Base-by-base conservation (phyloP, 208 protist species). In the Crithidia brevicula region DNA sequence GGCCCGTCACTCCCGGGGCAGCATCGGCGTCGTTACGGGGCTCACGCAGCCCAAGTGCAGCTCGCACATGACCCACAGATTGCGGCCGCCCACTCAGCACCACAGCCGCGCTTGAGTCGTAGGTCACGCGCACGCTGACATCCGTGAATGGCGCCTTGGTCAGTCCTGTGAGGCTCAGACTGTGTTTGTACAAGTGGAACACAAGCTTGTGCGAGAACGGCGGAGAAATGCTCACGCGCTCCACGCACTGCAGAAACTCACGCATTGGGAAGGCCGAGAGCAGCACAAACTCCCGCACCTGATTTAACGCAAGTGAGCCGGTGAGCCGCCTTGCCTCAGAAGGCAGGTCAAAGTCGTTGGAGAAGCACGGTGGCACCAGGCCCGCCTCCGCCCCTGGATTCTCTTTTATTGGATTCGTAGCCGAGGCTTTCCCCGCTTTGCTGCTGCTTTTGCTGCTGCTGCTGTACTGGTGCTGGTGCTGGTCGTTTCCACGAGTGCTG, bases 181-280 rank as follows among this genome's bases (percentile, higher is more conserved):
- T 78, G 45, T 54, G 7, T 51, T 57, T 57, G 58, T 64, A 70
- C 3, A 77, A 43, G 25, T 72, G 60, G 25, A 73, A 67, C n/a
- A 53, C 47, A 18, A 70, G 74, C 20, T 40, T 63, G 40, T 74
- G 60, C 20, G 40, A 40, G 22, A 75, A 72, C 27, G 47, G n/a
- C 9, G 74, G 79, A 18, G 49, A 30, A 8, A 85, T 46, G 56
- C 46, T 25, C 13, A 70, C 51, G 16, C 67, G 69, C 63, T 76
- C 74, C 47, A 71, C 46, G 42, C 70, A 77, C 53, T 82, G 80
- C 56, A 79, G 52, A 28, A 79, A 58, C 57, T 81, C 52, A 8
- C 67, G 46, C 16, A 43, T 51, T 16, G 75, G 71, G 9, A 76
- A 46, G 15, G 53, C 54, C 10, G 65, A 78, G 27, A 71, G 50